Conservation (phyloP, 1,284 basidiomycete genomes). For the Ustilago tritici region DNA sequence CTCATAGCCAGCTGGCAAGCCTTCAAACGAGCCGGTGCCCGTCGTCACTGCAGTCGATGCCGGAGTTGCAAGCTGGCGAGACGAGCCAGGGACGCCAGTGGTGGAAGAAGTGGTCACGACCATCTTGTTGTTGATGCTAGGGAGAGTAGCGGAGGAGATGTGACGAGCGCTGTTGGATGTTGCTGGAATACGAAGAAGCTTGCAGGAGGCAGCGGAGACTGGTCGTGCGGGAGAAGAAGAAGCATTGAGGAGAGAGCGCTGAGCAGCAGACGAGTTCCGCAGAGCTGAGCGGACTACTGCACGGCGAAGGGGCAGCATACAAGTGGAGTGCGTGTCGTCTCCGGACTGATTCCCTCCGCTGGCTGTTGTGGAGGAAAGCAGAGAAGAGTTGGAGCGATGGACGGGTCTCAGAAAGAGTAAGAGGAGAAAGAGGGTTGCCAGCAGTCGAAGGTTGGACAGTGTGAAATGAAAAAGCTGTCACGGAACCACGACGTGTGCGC, state of each 20-base stretch:
- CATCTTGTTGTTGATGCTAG: slow-evolving; percentile 15
- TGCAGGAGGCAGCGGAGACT: background rate
- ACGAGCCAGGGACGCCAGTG: slow-evolving; percentile 34
- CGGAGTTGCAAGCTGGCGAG: slow-evolving; percentile 44
- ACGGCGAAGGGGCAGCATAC: slow-evolving; percentile 50
- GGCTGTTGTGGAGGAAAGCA: slow-evolving; percentile 33
- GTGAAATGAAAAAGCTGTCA: slow-evolving; percentile 5
- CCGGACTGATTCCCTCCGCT: slow-evolving; percentile 28
- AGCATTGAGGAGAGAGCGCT: slow-evolving; percentile 12
- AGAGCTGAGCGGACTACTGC: slow-evolving; percentile 33
- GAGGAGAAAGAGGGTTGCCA: slow-evolving; percentile 15
- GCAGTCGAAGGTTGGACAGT: slow-evolving; percentile 1
- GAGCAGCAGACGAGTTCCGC: slow-evolving; percentile 27
- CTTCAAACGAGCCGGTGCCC: slow-evolving; percentile 36
- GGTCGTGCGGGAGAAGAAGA: slow-evolving; percentile 8
- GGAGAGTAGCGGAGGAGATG: slow-evolving; percentile 21
- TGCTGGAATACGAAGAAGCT: slow-evolving; percentile 5
- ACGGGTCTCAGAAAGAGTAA: slow-evolving; percentile 25
- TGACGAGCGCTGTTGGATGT: slow-evolving; percentile 6
- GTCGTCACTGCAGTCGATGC: slow-evolving; percentile 39
- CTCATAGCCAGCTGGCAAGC: slow-evolving; percentile 51
- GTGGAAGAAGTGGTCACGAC: slow-evolving; percentile 14
- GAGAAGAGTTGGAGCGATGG: slow-evolving; percentile 28
- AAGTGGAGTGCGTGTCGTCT: slow-evolving; percentile 32
- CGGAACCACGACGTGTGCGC: background rate